Evolutionary conservation across 148 eudicot genomes (phyloP), one percentile per base, ranked within the genome.

Genomic region (Chenopodium quinoa): DNA sequence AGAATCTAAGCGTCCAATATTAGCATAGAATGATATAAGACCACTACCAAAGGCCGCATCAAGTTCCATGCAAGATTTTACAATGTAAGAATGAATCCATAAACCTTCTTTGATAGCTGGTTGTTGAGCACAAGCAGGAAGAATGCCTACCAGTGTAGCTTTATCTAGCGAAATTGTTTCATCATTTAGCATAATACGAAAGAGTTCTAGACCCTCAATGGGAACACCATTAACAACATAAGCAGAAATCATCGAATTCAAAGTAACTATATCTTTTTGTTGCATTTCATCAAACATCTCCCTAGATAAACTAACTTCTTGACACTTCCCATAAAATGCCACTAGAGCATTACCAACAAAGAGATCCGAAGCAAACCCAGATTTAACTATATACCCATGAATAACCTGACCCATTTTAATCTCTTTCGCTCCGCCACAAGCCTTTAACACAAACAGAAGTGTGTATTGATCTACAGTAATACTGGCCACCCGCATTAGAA

Each of bases 61-160:
- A 29, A 82, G 79, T 78, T 62, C 54, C 40, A 87, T 58, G 5
- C 80, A 67, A 9, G 83, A 75, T 58, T 81, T 84, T 80, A 79
- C 6, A 16, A 85, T 81, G 79, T 64, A 78, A 10, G 77, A 76
- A 73, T 85, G 87, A 81, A 87, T 83, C 82, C 85, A 76, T 32
- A 78, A 52, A 32, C 89, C 89, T 16, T 82, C 72, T 29, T 32
- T 82, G 13, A 85, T 58, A 19, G 77, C 83, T 44, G 84, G 77
- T 70, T 65, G 68, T 54, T 83, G 89, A 76, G 82, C 84, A 78
- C 89, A 87, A 82, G 89, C 83, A n/a, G 89, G 85, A 52, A 87
- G 82, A 71, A 85, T 73, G 40, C 82, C 75, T 40, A 85, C 89
- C n/a, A 87, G 48, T 27, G 89, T 87, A 50, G 87, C 79, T 77